Evolutionary conservation across 352 stramenopile species (phyloP).

Genomic region (Pythium chondricola): DNA sequence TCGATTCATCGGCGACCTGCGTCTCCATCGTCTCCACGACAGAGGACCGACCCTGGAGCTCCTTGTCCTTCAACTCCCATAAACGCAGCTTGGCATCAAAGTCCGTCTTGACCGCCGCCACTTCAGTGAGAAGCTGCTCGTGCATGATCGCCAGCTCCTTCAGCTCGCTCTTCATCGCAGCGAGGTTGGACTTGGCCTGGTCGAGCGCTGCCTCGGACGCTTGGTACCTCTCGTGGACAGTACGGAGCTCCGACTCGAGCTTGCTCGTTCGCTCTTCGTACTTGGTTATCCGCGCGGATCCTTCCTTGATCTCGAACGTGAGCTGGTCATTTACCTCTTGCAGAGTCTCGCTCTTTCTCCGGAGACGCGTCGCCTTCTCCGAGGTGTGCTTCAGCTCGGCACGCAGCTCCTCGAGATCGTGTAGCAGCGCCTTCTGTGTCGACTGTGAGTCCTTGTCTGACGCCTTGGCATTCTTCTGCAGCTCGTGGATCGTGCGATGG

Average conservation of each 20-base stretch:
- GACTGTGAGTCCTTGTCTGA: slow-evolving; percentile 3
- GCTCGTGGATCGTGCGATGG: neutral
- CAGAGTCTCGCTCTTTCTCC: slow-evolving; percentile 12
- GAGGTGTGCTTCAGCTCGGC: slow-evolving; percentile 13
- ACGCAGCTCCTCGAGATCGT: slow-evolving; percentile 1
- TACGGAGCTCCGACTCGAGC: slow-evolving; percentile 1
- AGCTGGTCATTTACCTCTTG: slow-evolving; percentile 11
- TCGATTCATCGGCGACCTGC: slow-evolving; percentile 15
- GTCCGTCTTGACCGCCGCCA: neutral
- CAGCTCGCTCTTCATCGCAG: neutral
- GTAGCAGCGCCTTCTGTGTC: neutral
- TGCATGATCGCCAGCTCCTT: neutral
- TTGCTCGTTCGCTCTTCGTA: neutral
- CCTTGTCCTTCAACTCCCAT: slow-evolving; percentile 15
- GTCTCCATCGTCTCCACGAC: slow-evolving; percentile 14
- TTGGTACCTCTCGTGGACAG: neutral
- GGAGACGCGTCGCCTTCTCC: slow-evolving; percentile 10
- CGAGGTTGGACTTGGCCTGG: neutral
- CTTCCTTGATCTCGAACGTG: slow-evolving; percentile 5
- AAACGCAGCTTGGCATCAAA: slow-evolving; percentile 5
- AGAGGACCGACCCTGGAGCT: slow-evolving; percentile 8
- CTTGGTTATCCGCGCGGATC: neutral
- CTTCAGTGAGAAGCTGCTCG: neutral
- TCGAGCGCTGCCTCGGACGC: neutral
- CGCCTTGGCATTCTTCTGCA: neutral